Evolutionary conservation across 176 grass and related monocot species (phyloP), one percentile per base, ranked within the genome.

Genomic region (Avena sativa): DNA sequence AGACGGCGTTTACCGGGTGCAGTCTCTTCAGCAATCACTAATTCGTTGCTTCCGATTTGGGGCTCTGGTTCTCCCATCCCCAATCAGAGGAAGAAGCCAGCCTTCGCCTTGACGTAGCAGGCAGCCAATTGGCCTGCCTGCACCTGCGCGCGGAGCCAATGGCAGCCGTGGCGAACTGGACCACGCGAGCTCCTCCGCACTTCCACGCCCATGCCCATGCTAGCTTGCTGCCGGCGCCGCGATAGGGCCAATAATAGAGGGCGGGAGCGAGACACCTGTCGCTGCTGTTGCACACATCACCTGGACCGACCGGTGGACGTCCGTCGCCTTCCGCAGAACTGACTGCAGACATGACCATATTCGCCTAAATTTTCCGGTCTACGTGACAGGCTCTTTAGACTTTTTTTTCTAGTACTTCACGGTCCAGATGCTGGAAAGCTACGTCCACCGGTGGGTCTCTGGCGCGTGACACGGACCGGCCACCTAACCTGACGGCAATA

Each of bases 121-220:
- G 16, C 9, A 44, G 46, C 56, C 28, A 14, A 30, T 16, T 6
- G 5, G 2, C 14, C 15, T 14, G 76, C 6, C 30, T 25, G n/a
- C 14, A 28, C 19, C 79, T 12, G 17, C 46, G 19, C 16, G 26
- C 74, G 1, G 0, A 26, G 12, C 88, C 83, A 85, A 74, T 75
- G 58, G 44, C 81, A 64, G 81, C 81, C 28, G 13, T 69, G 44
- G 69, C 88, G 48, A 86, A 86, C 6, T 51, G 76, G 83, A 82
- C 20, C 71, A 86, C 79, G 83, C 51, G 8, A 86, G 1, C 79
- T 2, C 43, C 28, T 82, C 40, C 38, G 20, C 62, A 6, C 66
- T 51, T 60, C 44, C 65, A 5, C 32, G n/a, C 82, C 88, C 83
- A 88, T 40, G 32, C 67, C 28, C 32, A 34, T 34, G 32, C 32